Evolutionary conservation across 306 rosid species (phyloP), one percentile per base, ranked within the genome.

Genomic region (Rubus idaeus): DNA sequence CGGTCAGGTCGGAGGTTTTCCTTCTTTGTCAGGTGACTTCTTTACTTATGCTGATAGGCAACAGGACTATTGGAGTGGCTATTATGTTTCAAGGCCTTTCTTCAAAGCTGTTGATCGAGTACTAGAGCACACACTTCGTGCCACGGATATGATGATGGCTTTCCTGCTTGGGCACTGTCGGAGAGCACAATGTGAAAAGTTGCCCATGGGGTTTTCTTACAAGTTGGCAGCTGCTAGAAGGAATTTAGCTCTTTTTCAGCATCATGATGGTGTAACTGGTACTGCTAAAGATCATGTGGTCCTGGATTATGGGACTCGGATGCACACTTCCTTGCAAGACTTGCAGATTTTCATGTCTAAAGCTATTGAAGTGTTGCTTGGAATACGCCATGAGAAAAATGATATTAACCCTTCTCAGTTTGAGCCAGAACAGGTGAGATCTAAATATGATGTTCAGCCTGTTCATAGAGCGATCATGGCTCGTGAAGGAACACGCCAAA

Each of bases 231-330:
- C 99, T 78, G 99, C 97, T 20, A 91, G 99, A 85, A 92, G 99
- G 82, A 95, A 95, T 77, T 85, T 95, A 63, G 99, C 99, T 73
- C 99, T 95, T 81, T 95, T 95, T 82, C 99, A 95, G 91, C 99
- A 95, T 84, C 99, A 95, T 78, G 99, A 95, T 71, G 99, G 99
- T 49, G 99, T 95, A 71, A 92, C 99, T 14, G 99, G 99, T 78
- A 95, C 99, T 57, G 99, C 99, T 66, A 95, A 92, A 80, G 97
- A 95, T 81, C 92, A 95, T 10, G 97, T 95, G 77, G 99, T 95
- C 71, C 79, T 64, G 74, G 97, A 95, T 86, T 95, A 95, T 35
- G 99, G 99, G 78, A 83, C 80, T 76, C 91, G 99, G 74, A 95
- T 95, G 99, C 92, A 95, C 78, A 90, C 87, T 71, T 95, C 98